Percentiles rank a stretch among this genome's conserved stretches.
These are phyloP conservation scores for Mycena belliarum DNA, from an alignment of 768 basidiomycete genomes.

Conservation along the genomic window DNA sequence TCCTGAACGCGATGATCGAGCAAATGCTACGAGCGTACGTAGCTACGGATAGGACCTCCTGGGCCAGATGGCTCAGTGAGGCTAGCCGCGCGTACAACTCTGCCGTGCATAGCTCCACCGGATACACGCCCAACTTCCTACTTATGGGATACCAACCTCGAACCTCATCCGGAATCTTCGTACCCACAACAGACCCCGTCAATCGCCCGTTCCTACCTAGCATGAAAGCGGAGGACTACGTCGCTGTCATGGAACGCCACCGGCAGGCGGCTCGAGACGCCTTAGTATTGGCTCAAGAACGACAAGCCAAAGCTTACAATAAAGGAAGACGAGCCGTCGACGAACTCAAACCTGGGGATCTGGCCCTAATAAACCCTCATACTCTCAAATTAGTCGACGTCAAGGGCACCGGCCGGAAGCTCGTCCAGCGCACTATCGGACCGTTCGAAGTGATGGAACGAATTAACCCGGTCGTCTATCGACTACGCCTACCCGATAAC, in stretches of 20 bases:
- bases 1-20: too few relatives aligned
- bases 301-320: slow-evolving; percentile 8
- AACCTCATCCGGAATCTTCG: not conserved
- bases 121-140: slow-evolving; percentile 21
- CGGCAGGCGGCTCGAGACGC: slow-evolving; percentile 11
- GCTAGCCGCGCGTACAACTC: slow-evolving; percentile 31
- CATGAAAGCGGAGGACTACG: not conserved
- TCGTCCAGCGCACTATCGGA: not conserved
- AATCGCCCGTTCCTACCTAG: not conserved
- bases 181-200: not conserved
- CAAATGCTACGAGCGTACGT: too few relatives aligned
- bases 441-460: slow-evolving; percentile 21
- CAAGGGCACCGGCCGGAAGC: too few relatives aligned
- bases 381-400: slow-evolving; percentile 14
- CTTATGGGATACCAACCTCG: not conserved
- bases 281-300: slow-evolving; percentile 22
- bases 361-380: slow-evolving; percentile 23
- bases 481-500: slow-evolving; percentile 23
- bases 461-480: slow-evolving; percentile 24
- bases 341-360: slow-evolving; percentile 12
- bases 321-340: not conserved
- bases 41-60: slow-evolving; percentile 25
- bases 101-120: slow-evolving; percentile 21
- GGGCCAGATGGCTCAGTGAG: slow-evolving; percentile 24
- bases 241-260: not conserved